A percentile compares a stretch with the other conserved stretches of the same genome.
Evolutionary conservation across 805 yeast species (phyloP).

Genomic region (Ogataea zsoltii): DNA sequence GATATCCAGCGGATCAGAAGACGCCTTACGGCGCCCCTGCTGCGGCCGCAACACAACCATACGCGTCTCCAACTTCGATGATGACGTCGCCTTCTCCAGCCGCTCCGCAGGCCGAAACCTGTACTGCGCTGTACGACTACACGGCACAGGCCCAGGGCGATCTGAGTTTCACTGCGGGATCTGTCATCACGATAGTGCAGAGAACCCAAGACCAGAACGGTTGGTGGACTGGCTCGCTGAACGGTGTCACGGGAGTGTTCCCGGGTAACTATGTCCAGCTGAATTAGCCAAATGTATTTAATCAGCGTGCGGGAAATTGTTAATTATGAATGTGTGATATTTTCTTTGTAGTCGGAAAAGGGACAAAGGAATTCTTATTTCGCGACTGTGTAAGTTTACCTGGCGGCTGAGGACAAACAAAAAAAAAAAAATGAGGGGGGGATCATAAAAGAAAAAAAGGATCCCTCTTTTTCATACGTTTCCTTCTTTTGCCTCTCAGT

Average conservation of each 20-base stretch:
- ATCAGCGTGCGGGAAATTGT: background rate
- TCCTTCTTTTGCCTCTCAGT: too few relatives aligned
- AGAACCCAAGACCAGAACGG: constrained; percentile 85
- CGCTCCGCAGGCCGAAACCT: constrained; percentile 51
- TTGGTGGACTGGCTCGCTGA: constrained; percentile 95
- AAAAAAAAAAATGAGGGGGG: too few relatives aligned
- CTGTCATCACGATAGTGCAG: constrained; percentile 77
- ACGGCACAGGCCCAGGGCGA: constrained; percentile 94
- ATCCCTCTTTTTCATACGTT: too few relatives aligned
- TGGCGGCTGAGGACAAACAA: too few relatives aligned
- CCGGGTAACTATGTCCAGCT: constrained; percentile 96
- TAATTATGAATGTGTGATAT: constrained; percentile 3
- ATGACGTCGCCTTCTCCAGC: constrained; percentile 38
- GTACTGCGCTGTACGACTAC: constrained; percentile 91
- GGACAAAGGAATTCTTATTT: too few relatives aligned
- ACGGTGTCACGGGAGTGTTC: constrained; percentile 87
- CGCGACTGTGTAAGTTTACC: too few relatives aligned
- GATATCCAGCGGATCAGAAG: constrained; percentile 27
- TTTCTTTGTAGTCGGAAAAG: too few relatives aligned
- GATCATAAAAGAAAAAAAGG: too few relatives aligned
- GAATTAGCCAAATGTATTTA: constrained; percentile 42
- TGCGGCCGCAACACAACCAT: constrained; percentile 28
- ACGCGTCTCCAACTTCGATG: constrained; percentile 28
- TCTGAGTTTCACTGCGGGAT: constrained; percentile 83
- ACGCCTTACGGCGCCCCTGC: constrained; percentile 23